phyloP scores from a whole-genome alignment of 139 green algal species.

The Coelastrella sp. region DNA sequence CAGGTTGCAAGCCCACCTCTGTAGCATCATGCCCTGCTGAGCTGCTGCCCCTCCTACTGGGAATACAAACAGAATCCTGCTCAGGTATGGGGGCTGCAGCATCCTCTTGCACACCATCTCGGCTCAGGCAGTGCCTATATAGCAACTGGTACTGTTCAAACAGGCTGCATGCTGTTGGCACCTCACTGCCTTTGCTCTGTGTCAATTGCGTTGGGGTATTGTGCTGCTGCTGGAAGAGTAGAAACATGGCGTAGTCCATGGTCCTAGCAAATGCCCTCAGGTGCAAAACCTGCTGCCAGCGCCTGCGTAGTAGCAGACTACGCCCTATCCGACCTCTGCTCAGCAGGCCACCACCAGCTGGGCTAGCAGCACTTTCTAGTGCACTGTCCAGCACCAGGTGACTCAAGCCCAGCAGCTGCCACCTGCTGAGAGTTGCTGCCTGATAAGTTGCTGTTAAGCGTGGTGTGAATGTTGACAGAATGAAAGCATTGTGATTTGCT shows the following conservation, averaged over 20 bases:
- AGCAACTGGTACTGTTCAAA: slow-evolving; percentile 36
- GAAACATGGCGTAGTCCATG: slow-evolving; percentile 44
- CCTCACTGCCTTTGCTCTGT: not conserved
- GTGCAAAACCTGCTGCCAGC: slow-evolving; percentile 38
- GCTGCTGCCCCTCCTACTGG: not conserved
- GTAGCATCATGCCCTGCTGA: not conserved
- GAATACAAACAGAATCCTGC: not conserved
- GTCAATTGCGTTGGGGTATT: not conserved
- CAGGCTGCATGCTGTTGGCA: not conserved
- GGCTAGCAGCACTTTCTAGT: not conserved
- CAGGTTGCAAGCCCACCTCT: slow-evolving; percentile 17
- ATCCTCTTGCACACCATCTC: not conserved
- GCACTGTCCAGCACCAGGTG: not conserved
- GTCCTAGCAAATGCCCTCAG: slow-evolving; percentile 4
- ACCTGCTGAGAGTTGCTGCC: slow-evolving; percentile 1
- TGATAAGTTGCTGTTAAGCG: slow-evolving; percentile 24
- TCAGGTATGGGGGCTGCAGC: not conserved
- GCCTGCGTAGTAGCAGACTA: not conserved
- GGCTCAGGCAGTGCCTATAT: not conserved
- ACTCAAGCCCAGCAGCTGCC: slow-evolving; percentile 27
- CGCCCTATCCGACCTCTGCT: slow-evolving; percentile 1
- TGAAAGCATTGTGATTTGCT: slow-evolving; percentile 40
- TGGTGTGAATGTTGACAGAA: slow-evolving; percentile 24
- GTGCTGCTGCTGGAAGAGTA: slow-evolving; percentile 37
- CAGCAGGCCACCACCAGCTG: not conserved